These are phyloP conservation scores for Rhodosporidiobolus sp. DNA, from an alignment of 768 basidiomycete genomes.

Conservation along the genomic window DNA sequence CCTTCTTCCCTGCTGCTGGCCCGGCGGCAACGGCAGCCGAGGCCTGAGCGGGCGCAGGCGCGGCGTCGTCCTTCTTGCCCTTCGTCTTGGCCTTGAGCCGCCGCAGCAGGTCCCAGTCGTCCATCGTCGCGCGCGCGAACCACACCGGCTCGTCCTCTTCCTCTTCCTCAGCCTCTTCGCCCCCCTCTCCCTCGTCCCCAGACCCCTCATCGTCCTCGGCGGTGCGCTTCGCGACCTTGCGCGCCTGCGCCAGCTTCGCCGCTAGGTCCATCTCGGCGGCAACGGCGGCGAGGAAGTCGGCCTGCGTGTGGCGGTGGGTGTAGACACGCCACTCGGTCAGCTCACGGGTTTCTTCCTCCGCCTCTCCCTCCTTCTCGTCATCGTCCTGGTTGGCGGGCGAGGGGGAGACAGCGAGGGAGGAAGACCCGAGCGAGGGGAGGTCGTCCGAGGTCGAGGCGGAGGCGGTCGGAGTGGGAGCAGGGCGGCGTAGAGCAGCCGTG, in stretches of 20 bases:
- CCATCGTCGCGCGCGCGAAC: constrained; percentile 1
- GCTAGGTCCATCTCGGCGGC: no score
- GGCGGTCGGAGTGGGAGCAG: background rate
- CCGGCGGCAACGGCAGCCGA: no score
- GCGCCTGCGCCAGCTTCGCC: background rate
- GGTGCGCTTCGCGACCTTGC: background rate
- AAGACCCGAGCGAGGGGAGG: background rate
- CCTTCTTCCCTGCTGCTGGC: no score
- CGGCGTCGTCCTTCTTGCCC: no score
- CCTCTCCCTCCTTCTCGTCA: background rate
- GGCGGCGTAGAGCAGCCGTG: background rate
- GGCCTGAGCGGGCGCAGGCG: no score
- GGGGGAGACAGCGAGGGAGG: background rate
- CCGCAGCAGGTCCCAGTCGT: background rate
- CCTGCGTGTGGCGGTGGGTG: background rate
- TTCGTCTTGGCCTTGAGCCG: constrained; percentile 11
- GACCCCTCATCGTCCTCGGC: no score
- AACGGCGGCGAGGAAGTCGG: background rate
- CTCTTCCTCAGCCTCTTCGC: background rate
- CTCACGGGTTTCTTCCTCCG: background rate
- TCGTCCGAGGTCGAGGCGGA: background rate
- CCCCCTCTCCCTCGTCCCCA: background rate
- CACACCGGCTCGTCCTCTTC: constrained; percentile 2
- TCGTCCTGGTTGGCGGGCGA: background rate
- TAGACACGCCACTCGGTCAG: background rate